Percentiles rank a stretch among this genome's conserved stretches.
These are phyloP conservation scores for Suhomyces anneliseae DNA, from an alignment of 1,139 yeast species.

Conservation along the genomic window DNA sequence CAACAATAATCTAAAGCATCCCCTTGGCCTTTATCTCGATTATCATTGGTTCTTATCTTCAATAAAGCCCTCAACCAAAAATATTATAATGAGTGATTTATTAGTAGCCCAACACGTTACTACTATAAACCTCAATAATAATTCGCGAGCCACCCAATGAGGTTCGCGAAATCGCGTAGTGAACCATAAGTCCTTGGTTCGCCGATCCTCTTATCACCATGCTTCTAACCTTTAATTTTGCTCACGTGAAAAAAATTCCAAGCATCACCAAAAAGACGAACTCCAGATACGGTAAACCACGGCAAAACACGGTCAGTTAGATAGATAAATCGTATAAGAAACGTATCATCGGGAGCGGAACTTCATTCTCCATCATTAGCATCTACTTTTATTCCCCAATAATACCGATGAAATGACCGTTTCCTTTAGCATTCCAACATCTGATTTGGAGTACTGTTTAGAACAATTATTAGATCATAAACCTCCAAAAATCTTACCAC, in stretches of 20 bases:
- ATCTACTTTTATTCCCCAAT: not conserved
- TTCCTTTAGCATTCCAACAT: conserved; percentile 32
- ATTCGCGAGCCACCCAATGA: too few species aligned
- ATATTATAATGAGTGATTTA: too few species aligned
- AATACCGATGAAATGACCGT: conserved; percentile 29
- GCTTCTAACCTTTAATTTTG: too few species aligned
- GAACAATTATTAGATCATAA: conserved; percentile 43
- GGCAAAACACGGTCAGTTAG: not conserved
- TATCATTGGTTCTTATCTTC: too few species aligned
- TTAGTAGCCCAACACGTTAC: too few species aligned
- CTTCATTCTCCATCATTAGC: not conserved
- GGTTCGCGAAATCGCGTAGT: too few species aligned
- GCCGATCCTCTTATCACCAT: too few species aligned
- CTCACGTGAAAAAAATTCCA: not conserved
- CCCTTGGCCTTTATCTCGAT: too few species aligned
- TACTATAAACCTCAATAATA: too few species aligned
- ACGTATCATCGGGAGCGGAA: not conserved
- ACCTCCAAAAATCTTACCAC: conserved; percentile 47
- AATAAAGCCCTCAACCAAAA: too few species aligned
- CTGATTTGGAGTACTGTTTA: conserved; percentile 47
- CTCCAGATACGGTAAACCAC: not conserved
- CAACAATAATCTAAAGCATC: too few species aligned
- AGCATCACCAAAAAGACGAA: not conserved
- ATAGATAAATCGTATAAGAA: not conserved
- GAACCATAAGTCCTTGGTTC: too few species aligned